Conservation (phyloP, 1,284 basidiomycete genomes). For the Papiliotrema terrestris region DNA sequence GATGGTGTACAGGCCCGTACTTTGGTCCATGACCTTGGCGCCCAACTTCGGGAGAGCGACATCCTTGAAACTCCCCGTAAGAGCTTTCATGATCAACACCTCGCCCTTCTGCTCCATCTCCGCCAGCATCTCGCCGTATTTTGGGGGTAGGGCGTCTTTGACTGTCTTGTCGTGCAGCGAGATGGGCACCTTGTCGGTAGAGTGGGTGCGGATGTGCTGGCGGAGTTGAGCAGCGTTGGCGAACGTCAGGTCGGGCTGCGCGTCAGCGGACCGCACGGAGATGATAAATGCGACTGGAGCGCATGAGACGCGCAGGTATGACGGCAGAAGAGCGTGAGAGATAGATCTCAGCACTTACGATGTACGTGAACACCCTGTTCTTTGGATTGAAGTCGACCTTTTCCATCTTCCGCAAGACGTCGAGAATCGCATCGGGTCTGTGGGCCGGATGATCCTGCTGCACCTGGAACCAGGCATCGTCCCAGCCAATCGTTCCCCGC, state of each 20-base stretch:
- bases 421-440: constrained; percentile 30
- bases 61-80: constrained; percentile 37
- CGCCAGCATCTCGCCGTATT: constrained; percentile 18
- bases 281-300: too few species aligned
- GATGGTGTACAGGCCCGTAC: constrained; percentile 15
- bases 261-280: too few species aligned
- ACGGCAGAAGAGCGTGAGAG: not conserved
- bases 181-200: constrained; percentile 29
- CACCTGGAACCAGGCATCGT: constrained; percentile 36
- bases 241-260: constrained; percentile 39
- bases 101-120: constrained; percentile 36
- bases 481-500: constrained; percentile 24
- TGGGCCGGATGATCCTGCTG: constrained; percentile 29
- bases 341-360: constrained; percentile 25
- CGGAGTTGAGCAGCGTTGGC: constrained; percentile 31
- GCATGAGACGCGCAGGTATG: not conserved
- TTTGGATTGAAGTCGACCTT: constrained; percentile 38
- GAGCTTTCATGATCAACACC: constrained; percentile 42
- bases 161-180: constrained; percentile 24
- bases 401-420: constrained; percentile 37
- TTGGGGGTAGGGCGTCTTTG: constrained; percentile 28
- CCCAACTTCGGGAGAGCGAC: constrained; percentile 41
- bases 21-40: constrained; percentile 26
- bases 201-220: constrained; percentile 39
- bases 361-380: constrained; percentile 44